phyloP scores from a whole-genome alignment of 495 filamentous ascomycete species.

The Monascus purpureus region DNA sequence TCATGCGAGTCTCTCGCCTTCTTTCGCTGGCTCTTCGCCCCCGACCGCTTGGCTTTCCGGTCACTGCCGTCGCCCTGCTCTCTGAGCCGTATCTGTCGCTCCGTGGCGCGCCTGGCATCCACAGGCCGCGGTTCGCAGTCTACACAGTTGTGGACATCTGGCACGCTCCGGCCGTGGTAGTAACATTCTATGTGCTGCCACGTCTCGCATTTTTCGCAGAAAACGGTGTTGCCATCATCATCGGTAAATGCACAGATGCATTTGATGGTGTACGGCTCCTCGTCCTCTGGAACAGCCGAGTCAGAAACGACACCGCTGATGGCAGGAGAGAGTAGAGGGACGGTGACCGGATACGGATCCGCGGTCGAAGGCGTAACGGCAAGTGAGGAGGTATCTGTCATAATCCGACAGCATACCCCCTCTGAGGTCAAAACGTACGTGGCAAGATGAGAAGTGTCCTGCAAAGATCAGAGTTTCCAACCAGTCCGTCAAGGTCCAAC shows the following conservation, averaged over 20 bases:
- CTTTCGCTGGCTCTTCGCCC: slow-evolving; percentile 62
- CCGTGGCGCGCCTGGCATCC: slow-evolving; percentile 54
- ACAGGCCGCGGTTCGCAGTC: slow-evolving; percentile 68
- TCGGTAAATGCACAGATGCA: slow-evolving; percentile 87
- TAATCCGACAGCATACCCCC: slow-evolving; percentile 66
- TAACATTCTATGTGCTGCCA: slow-evolving; percentile 99
- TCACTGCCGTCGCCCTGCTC: slow-evolving; percentile 47
- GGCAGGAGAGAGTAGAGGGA: slow-evolving; percentile 34
- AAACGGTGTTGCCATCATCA: slow-evolving; percentile 95
- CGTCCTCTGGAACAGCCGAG: slow-evolving; percentile 46
- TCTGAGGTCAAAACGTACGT: slow-evolving; percentile 25
- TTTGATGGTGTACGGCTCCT: slow-evolving; percentile 92
- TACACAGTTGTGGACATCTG: slow-evolving; percentile 70
- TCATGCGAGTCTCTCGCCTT: slow-evolving; percentile 41
- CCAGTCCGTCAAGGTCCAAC: slow-evolving; percentile 17
- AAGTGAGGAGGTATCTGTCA: slow-evolving; percentile 70
- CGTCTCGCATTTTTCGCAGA: slow-evolving; percentile 87
- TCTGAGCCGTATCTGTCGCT: slow-evolving; percentile 46
- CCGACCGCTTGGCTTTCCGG: slow-evolving; percentile 51
- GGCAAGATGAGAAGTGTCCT: not conserved
- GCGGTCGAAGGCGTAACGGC: slow-evolving; percentile 47
- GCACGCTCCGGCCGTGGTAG: slow-evolving; percentile 62
- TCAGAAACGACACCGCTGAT: slow-evolving; percentile 43
- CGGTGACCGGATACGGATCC: slow-evolving; percentile 51
- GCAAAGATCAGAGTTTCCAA: not conserved